phyloP scores from a whole-genome alignment of 768 basidiomycete species.

The Lactarius hengduanensis region DNA sequence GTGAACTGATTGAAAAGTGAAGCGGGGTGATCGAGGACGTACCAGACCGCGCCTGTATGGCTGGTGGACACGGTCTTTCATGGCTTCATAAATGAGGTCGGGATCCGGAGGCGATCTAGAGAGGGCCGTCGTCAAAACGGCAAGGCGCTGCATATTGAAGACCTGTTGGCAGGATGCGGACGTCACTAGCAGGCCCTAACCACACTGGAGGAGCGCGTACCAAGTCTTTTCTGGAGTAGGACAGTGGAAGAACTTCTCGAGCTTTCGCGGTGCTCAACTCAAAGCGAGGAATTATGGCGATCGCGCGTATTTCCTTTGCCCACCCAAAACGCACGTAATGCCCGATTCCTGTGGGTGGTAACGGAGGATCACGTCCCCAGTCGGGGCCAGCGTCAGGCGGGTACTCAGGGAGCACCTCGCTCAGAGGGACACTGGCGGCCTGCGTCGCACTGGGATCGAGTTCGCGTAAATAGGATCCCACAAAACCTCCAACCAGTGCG shows the following conservation, averaged over 20 bases:
- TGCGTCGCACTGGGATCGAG: constrained; percentile 76
- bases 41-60: constrained; percentile 90
- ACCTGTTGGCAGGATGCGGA: constrained; percentile 53
- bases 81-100: constrained; percentile 96
- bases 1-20: constrained; percentile 4
- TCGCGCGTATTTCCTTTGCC: constrained; percentile 79
- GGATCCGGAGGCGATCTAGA: constrained; percentile 90
- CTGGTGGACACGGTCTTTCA: constrained; percentile 98
- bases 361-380: constrained; percentile 88
- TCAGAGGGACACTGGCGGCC: constrained; percentile 88
- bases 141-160: constrained; percentile 95
- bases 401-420: constrained; percentile 95
- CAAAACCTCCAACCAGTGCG: constrained; percentile 94
- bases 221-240: constrained; percentile 87
- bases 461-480: constrained; percentile 92
- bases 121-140: constrained; percentile 93
- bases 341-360: constrained; percentile 87
- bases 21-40: constrained; percentile 34
- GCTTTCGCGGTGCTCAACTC: constrained; percentile 97
- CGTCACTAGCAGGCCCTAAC: background rate
- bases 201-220: constrained; percentile 42
- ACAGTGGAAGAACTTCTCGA: constrained; percentile 78
- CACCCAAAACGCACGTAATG: constrained; percentile 91
- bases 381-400: constrained; percentile 88
- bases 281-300: constrained; percentile 93